Percentiles rank a stretch among this genome's conserved stretches.
phyloP scores from a whole-genome alignment of 768 basidiomycete species.

The Hygrophoropsis aurantiaca region DNA sequence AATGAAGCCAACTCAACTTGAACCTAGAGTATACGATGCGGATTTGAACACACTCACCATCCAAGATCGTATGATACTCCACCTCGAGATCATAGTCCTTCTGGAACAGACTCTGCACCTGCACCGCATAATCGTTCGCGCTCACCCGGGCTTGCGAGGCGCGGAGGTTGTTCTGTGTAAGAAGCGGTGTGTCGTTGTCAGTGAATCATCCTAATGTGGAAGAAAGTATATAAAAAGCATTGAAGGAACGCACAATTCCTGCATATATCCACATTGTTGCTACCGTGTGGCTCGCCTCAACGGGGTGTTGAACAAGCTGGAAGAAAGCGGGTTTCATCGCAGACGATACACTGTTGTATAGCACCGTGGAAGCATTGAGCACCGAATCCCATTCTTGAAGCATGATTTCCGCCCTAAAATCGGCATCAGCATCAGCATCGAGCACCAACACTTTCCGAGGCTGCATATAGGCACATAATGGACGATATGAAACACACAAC shows the following conservation, averaged over 20 bases:
- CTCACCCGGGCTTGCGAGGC: slow-evolving; percentile 65
- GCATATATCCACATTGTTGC: slow-evolving; percentile 58
- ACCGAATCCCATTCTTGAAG: slow-evolving; percentile 52
- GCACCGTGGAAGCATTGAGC: slow-evolving; percentile 45
- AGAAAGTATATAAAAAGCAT: too few relatives aligned
- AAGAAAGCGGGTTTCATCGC: slow-evolving; percentile 60
- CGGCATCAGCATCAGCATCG: background rate
- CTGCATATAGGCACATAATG: slow-evolving; percentile 59
- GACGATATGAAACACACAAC: too few relatives aligned
- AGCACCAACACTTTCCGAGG: slow-evolving; percentile 53
- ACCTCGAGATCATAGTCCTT: slow-evolving; percentile 60
- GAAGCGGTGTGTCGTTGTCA: too few relatives aligned
- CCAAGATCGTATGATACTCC: slow-evolving; percentile 57
- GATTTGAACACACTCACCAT: slow-evolving; percentile 15
- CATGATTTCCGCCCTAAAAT: slow-evolving; percentile 55
- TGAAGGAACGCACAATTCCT: slow-evolving; percentile 44
- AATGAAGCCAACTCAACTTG: too few relatives aligned
- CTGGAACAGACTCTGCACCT: slow-evolving; percentile 57
- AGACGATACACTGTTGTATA: slow-evolving; percentile 53
- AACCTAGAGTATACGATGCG: too few relatives aligned
- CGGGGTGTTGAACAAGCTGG: slow-evolving; percentile 69
- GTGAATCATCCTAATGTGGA: too few relatives aligned
- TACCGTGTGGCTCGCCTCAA: slow-evolving; percentile 57
- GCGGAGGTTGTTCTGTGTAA: slow-evolving; percentile 40
- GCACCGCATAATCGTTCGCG: slow-evolving; percentile 56